phyloP scores from a whole-genome alignment of 2,329 filamentous ascomycete genomes.

The Domatiomyces globalis region DNA sequence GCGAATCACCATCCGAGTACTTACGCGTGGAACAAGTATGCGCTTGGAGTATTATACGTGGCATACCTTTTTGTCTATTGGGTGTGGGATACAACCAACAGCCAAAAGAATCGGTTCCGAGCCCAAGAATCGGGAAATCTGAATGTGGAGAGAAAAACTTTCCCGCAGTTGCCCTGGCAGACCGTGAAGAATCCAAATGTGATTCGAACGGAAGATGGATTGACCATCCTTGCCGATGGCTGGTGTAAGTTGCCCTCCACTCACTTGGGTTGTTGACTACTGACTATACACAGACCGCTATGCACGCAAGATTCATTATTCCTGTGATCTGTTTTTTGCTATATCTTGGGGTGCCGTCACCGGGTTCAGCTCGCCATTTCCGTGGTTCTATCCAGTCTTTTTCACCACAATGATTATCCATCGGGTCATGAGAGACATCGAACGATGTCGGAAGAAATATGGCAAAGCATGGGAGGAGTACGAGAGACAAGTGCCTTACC shows the following conservation, averaged over 20 bases:
- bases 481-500: conserved; percentile 62
- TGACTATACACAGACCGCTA: conserved; percentile 40
- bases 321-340: conserved; percentile 66
- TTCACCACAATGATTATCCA: conserved; percentile 69
- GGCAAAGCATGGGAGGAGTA: conserved; percentile 73
- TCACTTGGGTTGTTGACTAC: conserved; percentile 6
- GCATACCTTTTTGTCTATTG: conserved; percentile 76
- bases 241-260: conserved; percentile 49
- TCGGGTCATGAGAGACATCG: conserved; percentile 60
- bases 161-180: conserved; percentile 85
- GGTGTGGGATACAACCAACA: conserved; percentile 85
- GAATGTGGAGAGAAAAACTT: conserved; percentile 52
- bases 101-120: conserved; percentile 86
- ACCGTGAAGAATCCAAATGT: conserved; percentile 65
- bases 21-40: conserved; percentile 62
- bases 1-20: conserved; percentile 66
- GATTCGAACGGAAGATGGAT: conserved; percentile 58
- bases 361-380: conserved; percentile 66
- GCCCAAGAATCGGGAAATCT: conserved; percentile 60
- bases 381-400: conserved; percentile 80
- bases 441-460: conserved; percentile 63
- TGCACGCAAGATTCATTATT: conserved; percentile 69
- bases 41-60: conserved; percentile 49
- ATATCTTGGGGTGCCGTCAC: conserved; percentile 67
- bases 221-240: conserved; percentile 67